A percentile compares a stretch with the other conserved stretches of the same genome.
Evolutionary conservation across 768 basidiomycete genomes (phyloP).

Genomic region (Phlebiopsis gigantea): DNA sequence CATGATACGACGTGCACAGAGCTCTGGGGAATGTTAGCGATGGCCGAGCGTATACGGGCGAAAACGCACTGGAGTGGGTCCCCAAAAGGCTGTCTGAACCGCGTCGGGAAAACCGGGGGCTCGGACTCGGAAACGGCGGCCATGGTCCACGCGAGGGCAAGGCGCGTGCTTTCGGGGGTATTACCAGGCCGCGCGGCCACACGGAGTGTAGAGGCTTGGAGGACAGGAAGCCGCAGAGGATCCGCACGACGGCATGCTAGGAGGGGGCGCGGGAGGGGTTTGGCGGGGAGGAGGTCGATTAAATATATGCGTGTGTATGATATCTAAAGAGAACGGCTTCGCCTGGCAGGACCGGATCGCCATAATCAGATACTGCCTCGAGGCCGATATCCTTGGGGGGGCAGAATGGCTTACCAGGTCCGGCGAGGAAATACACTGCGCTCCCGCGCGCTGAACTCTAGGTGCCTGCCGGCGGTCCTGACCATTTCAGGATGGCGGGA

Average conservation of each 20-base stretch:
- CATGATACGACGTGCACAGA: slow-evolving; percentile 9
- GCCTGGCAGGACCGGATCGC: not conserved
- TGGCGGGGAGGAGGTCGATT: not conserved
- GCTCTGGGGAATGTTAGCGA: not conserved
- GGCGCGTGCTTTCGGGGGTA: not conserved
- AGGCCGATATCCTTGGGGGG: not conserved
- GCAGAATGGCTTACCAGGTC: not conserved
- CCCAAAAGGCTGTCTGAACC: slow-evolving; percentile 6
- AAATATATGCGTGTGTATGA: not conserved
- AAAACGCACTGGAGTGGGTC: slow-evolving; percentile 8
- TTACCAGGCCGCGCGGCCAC: not conserved
- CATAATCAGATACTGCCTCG: not conserved
- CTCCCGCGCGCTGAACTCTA: not conserved
- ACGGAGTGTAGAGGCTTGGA: not conserved
- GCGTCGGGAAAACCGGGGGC: not conserved
- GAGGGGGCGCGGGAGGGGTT: not conserved
- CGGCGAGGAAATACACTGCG: not conserved
- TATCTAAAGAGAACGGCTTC: not conserved
- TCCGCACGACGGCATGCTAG: not conserved
- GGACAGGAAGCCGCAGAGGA: not conserved
- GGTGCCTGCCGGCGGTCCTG: not conserved
- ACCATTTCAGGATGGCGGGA: not conserved
- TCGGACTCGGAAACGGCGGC: not conserved
- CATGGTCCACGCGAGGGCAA: not conserved
- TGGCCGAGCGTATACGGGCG: not conserved